Evolutionary conservation across 345 rosid genomes (phyloP).

Genomic region (Citrus maxima): DNA sequence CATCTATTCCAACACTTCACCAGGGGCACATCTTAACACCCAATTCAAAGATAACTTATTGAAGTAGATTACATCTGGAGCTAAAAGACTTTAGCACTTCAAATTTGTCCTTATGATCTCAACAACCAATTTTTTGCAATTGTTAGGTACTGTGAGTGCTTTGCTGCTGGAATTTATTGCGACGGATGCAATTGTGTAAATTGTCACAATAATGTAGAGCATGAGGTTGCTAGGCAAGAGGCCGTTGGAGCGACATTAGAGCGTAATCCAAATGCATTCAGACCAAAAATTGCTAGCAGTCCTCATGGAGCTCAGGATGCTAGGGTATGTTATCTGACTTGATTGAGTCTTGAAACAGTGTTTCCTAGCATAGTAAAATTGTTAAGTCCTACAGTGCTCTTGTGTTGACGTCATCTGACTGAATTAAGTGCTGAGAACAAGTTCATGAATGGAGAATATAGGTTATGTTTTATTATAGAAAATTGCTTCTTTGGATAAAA

Average conservation of each 20-base stretch:
- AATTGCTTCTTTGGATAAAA: background rate
- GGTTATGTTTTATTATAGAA: background rate
- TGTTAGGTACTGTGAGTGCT: conserved; percentile 89
- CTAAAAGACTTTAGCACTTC: background rate
- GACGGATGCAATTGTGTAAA: conserved; percentile 78
- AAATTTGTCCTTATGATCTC: background rate
- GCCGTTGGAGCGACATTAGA: conserved; percentile 54
- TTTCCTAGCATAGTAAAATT: background rate
- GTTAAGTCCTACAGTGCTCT: background rate
- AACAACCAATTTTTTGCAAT: background rate
- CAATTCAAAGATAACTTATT: background rate
- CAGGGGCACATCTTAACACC: background rate
- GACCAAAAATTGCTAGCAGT: conserved; percentile 66
- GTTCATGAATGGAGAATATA: background rate
- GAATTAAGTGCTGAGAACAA: background rate
- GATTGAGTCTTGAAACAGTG: background rate
- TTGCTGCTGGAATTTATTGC: conserved; percentile 68
- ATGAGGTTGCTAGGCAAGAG: conserved; percentile 55
- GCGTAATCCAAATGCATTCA: conserved; percentile 78
- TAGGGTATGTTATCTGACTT: conserved; percentile 31
- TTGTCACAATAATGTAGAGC: conserved; percentile 70
- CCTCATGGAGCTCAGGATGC: conserved; percentile 47
- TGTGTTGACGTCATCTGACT: background rate
- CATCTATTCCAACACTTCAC: background rate
- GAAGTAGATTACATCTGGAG: background rate